These are phyloP conservation scores for Saturnispora besseyi DNA, from an alignment of 805 yeast species.

Conservation along the genomic window DNA sequence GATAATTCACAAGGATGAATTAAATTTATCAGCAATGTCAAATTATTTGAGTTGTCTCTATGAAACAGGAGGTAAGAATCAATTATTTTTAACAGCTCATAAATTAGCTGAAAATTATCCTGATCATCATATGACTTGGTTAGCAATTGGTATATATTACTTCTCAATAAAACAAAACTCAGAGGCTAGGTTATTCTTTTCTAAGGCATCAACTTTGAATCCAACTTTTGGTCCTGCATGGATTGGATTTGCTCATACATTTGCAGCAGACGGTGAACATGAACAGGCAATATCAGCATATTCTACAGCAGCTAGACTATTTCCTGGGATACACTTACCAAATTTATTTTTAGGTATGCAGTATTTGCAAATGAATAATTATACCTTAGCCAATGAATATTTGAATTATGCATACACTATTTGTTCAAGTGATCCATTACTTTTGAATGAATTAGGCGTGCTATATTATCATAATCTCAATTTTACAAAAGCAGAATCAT, in stretches of 20 bases:
- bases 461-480: conserved; percentile 73
- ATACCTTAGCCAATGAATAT: conserved; percentile 79
- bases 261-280: conserved; percentile 97
- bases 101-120: conserved; percentile 81
- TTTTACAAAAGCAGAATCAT: conserved; percentile 57
- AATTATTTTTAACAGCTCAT: conserved; percentile 72
- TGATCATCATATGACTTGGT: conserved; percentile 75
- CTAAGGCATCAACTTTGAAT: conserved; percentile 78
- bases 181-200: conserved; percentile 82
- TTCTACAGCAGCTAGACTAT: conserved; percentile 87
- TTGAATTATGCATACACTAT: conserved; percentile 63
- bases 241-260: conserved; percentile 98
- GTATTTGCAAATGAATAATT: conserved; percentile 78
- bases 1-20: conserved; percentile 50
- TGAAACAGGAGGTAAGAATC: conserved; percentile 77
- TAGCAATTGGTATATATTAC: conserved; percentile 87
- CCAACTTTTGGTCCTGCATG: conserved; percentile 93
- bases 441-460: conserved; percentile 90
- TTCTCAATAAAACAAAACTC: conserved; percentile 58
- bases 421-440: conserved; percentile 78
- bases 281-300: conserved; percentile 97
- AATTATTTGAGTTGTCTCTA: conserved; percentile 74
- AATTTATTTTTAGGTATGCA: conserved; percentile 92
- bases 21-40: conserved; percentile 65
- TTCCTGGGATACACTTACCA: conserved; percentile 87